These are phyloP conservation scores for Ramaria rubella DNA, from an alignment of 768 basidiomycete species.

Conservation along the genomic window DNA sequence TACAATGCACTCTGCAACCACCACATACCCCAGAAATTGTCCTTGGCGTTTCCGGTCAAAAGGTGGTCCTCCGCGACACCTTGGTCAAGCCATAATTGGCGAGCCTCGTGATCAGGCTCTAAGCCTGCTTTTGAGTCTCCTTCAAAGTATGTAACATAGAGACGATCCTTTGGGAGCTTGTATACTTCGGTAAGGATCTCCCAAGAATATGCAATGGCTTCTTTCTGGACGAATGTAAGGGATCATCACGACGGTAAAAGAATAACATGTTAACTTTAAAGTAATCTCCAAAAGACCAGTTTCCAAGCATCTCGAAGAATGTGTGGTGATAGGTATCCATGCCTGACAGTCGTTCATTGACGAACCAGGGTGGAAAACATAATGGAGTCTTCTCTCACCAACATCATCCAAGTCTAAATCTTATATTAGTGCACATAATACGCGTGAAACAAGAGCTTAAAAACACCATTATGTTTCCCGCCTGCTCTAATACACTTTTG, in stretches of 20 bases:
- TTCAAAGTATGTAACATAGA: constrained; percentile 98
- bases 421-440: constrained; percentile 4
- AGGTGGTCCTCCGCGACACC: constrained; percentile 89
- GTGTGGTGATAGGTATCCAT: constrained; percentile 98
- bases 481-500: constrained; percentile 99
- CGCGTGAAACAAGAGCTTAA: not conserved
- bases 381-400: constrained; percentile 33
- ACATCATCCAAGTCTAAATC: constrained; percentile 91
- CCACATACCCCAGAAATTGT: constrained; percentile 95
- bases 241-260: not conserved
- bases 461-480: constrained; percentile 92
- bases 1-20: constrained; percentile 1
- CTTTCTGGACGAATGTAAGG: constrained; percentile 52
- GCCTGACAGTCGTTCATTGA: not conserved
- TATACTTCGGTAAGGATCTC: constrained; percentile 88
- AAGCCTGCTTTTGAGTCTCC: constrained; percentile 83
- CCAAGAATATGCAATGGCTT: constrained; percentile 92
- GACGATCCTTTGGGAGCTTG: constrained; percentile 77
- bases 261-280: constrained; percentile 66
- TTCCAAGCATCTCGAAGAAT: constrained; percentile 99
- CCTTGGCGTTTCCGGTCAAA: constrained; percentile 89
- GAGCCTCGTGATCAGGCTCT: constrained; percentile 84
- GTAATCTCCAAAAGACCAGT: constrained; percentile 99
- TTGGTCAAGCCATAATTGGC: constrained; percentile 79
- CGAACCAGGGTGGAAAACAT: not conserved